Conservation (phyloP, 139 green algal species). For the Spirogloea muscicola region DNA sequence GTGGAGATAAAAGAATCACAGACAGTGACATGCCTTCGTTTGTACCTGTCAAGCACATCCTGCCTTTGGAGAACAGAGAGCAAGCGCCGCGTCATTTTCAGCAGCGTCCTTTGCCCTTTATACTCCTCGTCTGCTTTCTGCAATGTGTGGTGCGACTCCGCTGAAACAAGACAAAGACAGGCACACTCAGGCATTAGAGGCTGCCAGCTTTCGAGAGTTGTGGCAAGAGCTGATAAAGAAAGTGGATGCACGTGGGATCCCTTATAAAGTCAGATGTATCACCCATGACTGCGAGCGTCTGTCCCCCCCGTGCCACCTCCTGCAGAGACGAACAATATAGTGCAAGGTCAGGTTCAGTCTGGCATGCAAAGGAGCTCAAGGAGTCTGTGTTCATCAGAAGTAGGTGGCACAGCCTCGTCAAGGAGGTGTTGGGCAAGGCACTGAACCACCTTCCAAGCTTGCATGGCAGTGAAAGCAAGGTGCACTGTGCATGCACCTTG, state of each 20-base stretch:
- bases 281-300: constrained; percentile 14
- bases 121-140: constrained; percentile 9
- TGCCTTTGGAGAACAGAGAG: constrained; percentile 14
- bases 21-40: no score
- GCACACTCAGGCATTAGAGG: neutral
- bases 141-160: neutral
- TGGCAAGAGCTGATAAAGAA: neutral
- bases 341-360: no score
- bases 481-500: no score
- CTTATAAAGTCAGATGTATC: neutral
- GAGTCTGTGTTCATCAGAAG: no score
- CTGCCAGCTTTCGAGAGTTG: neutral
- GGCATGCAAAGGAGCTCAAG: no score
- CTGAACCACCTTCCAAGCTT: no score
- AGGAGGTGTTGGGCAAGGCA: no score
- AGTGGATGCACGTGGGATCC: neutral
- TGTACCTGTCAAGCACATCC: constrained; percentile 6
- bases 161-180: constrained; percentile 3
- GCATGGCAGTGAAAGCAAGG: no score
- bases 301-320: constrained; percentile 5
- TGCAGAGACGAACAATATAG: no score
- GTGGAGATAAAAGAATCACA: neutral
- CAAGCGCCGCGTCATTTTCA: neutral
- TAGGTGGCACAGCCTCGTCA: no score
- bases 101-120: neutral